These are phyloP conservation scores for Tritrichomonas foetus DNA, from an alignment of 208 protist genomes.

Conservation along the genomic window DNA sequence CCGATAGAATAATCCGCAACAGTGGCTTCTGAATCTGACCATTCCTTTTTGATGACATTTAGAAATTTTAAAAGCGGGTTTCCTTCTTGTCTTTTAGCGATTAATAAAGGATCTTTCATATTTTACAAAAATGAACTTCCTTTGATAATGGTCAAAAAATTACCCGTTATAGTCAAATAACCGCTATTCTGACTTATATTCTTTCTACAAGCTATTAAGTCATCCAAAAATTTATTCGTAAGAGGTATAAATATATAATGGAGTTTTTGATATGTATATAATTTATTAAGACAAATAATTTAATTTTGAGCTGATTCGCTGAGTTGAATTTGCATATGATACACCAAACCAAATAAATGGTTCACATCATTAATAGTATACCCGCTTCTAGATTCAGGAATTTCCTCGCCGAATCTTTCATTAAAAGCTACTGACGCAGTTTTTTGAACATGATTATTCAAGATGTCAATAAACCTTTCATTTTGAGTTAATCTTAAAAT, in stretches of 20 bases:
- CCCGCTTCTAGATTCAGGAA: not conserved
- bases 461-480: too few species aligned
- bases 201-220: too few species aligned
- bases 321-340: not conserved
- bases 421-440: not conserved
- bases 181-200: too few species aligned
- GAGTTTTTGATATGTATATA: not conserved
- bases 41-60: not conserved
- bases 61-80: not conserved
- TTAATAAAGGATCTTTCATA: not conserved
- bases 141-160: too few species aligned
- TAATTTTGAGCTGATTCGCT: not conserved
- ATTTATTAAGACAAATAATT: not conserved
- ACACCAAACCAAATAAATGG: not conserved
- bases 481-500: too few species aligned
- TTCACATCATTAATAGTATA: not conserved
- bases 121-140: too few species aligned
- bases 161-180: too few species aligned
- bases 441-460: not conserved
- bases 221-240: too few species aligned
- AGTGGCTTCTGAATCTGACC: not conserved
- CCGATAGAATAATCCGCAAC: not conserved
- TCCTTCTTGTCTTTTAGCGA: conserved; percentile 14
- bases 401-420: not conserved
- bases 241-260: too few species aligned